phyloP scores from a whole-genome alignment of 331 rosid genomes.

The Stylosanthes scabra region DNA sequence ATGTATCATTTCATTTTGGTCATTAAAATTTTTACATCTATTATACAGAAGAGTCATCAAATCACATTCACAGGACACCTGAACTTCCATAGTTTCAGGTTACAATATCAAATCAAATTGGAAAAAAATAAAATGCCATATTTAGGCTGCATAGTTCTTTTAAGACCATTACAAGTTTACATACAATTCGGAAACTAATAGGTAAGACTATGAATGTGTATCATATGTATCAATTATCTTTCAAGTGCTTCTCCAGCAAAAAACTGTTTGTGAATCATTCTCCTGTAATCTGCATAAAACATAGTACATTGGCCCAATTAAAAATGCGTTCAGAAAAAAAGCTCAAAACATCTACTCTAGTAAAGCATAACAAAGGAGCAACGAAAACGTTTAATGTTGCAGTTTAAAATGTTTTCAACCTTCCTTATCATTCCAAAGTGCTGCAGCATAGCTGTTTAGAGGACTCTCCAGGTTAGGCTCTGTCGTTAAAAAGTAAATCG shows the following conservation, averaged over 20 bases:
- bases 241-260: constrained; percentile 77
- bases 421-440: constrained; percentile 85
- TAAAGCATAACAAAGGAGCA: constrained; percentile 17
- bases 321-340: not conserved
- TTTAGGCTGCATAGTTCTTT: constrained; percentile 22
- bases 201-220: constrained; percentile 11
- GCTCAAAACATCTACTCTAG: not conserved
- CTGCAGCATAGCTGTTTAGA: constrained; percentile 90
- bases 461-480: constrained; percentile 98
- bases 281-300: constrained; percentile 70
- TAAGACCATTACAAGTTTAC: constrained; percentile 43
- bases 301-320: constrained; percentile 16
- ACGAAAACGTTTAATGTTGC: not conserved
- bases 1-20: constrained; percentile 19
- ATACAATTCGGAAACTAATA: constrained; percentile 19
- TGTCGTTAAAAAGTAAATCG: constrained; percentile 52
- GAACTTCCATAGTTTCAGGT: constrained; percentile 32
- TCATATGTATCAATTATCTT: constrained; percentile 51
- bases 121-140: constrained; percentile 23
- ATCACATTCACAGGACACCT: constrained; percentile 17
- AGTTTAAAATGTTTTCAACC: constrained; percentile 52
- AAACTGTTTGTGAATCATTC: constrained; percentile 87
- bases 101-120: constrained; percentile 34
- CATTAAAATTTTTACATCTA: constrained; percentile 26
- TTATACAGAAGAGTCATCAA: constrained; percentile 35